A percentile compares a stretch with the other conserved stretches of the same genome.
Conservation (phyloP, 768 basidiomycete species). For the Rubroboletus satanas region DNA sequence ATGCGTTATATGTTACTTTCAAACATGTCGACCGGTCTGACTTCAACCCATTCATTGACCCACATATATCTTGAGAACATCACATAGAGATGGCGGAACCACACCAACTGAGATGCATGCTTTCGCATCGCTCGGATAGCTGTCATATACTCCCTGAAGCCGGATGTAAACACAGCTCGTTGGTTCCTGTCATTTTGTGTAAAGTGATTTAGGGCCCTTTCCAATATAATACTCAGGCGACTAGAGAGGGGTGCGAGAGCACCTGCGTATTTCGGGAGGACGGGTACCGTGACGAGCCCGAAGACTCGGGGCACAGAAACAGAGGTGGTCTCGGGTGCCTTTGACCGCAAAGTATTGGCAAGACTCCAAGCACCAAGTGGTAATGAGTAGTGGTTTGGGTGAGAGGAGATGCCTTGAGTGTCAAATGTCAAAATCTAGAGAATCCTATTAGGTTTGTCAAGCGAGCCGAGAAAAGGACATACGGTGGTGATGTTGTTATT, state of each 20-base stretch:
- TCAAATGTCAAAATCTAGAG: constrained; percentile 86
- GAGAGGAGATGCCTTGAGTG: constrained; percentile 65
- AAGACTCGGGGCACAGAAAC: constrained; percentile 44
- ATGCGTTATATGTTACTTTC: background rate
- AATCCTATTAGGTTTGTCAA: background rate
- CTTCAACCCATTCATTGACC: constrained; percentile 77
- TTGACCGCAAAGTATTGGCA: constrained; percentile 27
- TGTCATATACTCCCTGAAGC: constrained; percentile 48
- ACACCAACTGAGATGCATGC: constrained; percentile 75
- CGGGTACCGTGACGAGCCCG: constrained; percentile 56
- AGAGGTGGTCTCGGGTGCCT: constrained; percentile 27
- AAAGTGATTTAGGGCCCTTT: constrained; percentile 3
- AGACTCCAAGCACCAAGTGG: constrained; percentile 52
- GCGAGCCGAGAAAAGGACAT: constrained; percentile 19
- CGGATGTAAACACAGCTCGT: constrained; percentile 49
- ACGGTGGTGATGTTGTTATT: constrained; percentile 63
- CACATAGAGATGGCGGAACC: constrained; percentile 89
- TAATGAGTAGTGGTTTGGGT: constrained; percentile 83
- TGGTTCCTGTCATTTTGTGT: background rate
- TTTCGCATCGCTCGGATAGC: constrained; percentile 66
- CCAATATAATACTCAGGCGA: constrained; percentile 41
- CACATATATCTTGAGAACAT: constrained; percentile 86
- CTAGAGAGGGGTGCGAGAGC: constrained; percentile 47
- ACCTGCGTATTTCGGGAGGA: constrained; percentile 58
- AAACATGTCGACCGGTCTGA: constrained; percentile 22